Evolutionary conservation across 495 filamentous ascomycete genomes (phyloP).

Genomic region (Thermothielavioides terrestris): DNA sequence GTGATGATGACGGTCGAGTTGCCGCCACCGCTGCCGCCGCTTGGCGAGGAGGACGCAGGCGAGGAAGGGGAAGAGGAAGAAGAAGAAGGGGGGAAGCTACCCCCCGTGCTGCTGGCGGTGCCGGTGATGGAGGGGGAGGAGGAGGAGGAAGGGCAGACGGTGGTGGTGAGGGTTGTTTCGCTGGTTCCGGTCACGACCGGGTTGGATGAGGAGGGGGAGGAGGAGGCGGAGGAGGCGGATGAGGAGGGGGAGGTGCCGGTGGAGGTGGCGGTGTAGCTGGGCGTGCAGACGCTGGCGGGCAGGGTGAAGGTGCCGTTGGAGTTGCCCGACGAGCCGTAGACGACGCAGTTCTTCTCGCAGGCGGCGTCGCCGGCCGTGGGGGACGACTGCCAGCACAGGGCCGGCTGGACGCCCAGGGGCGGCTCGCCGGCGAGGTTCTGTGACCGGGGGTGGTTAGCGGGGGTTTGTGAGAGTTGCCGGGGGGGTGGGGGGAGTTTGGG

Average conservation of each 20-base stretch:
- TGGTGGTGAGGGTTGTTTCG: conserved; percentile 1
- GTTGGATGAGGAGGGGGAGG: neutral
- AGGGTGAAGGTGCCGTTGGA: conserved; percentile 16
- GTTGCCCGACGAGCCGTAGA: conserved; percentile 15
- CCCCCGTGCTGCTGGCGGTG: neutral
- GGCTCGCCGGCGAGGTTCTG: conserved; percentile 25
- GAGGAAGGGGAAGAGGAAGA: too few relatives aligned
- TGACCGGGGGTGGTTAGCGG: neutral
- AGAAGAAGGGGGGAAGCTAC: too few relatives aligned
- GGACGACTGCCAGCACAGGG: conserved; percentile 22
- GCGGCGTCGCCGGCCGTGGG: conserved; percentile 21
- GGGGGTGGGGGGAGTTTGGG: neutral
- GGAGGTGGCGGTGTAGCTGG: conserved; percentile 11
- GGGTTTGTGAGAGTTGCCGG: neutral
- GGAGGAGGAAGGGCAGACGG: neutral
- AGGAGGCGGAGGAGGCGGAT: neutral
- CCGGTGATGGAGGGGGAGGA: neutral
- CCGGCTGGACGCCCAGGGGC: conserved; percentile 16
- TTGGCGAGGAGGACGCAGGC: neutral
- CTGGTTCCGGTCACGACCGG: neutral
- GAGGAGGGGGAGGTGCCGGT: neutral
- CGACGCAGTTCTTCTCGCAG: conserved; percentile 33
- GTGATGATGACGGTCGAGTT: neutral
- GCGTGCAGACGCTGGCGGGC: conserved; percentile 16
- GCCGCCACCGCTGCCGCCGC: neutral